These are phyloP conservation scores for Ceratobasidium sp. DNA, from an alignment of 1,284 basidiomycete genomes.

Conservation along the genomic window DNA sequence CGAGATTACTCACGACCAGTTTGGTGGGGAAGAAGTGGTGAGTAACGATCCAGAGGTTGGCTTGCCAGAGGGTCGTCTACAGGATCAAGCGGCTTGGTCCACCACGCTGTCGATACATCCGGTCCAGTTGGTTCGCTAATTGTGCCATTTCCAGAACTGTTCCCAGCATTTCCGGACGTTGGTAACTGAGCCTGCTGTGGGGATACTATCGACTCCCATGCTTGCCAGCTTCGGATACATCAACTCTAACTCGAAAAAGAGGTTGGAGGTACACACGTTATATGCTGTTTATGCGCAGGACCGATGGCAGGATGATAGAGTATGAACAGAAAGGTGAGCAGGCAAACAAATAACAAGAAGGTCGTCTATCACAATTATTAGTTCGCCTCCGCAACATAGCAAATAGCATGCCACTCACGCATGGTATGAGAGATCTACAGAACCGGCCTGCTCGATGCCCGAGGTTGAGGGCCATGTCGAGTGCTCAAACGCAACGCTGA, in stretches of 20 bases:
- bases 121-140: slow-evolving; percentile 45
- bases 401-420: not conserved
- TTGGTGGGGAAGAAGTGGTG: slow-evolving; percentile 78
- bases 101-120: slow-evolving; percentile 66
- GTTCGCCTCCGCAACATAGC: not conserved
- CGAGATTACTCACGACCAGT: slow-evolving; percentile 70
- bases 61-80: slow-evolving; percentile 59
- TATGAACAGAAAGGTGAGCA: slow-evolving; percentile 76
- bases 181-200: slow-evolving; percentile 12
- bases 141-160: slow-evolving; percentile 42
- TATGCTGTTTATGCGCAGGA: slow-evolving; percentile 69
- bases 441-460: slow-evolving; percentile 37
- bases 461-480: slow-evolving; percentile 34
- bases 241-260: not conserved
- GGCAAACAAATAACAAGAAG: slow-evolving; percentile 68
- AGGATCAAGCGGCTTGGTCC: slow-evolving; percentile 61
- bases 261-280: slow-evolving; percentile 11
- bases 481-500: slow-evolving; percentile 14
- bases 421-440: slow-evolving; percentile 37
- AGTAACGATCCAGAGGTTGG: slow-evolving; percentile 81
- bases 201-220: slow-evolving; percentile 73
- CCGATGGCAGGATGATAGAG: slow-evolving; percentile 75
- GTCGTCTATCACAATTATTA: slow-evolving; percentile 51
- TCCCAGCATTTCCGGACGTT: slow-evolving; percentile 45
- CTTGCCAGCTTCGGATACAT: slow-evolving; percentile 78